A percentile compares a stretch with the other conserved stretches of the same genome.
phyloP scores from a whole-genome alignment of 2,329 filamentous ascomycete species.

The Aspergillus fumigatus region DNA sequence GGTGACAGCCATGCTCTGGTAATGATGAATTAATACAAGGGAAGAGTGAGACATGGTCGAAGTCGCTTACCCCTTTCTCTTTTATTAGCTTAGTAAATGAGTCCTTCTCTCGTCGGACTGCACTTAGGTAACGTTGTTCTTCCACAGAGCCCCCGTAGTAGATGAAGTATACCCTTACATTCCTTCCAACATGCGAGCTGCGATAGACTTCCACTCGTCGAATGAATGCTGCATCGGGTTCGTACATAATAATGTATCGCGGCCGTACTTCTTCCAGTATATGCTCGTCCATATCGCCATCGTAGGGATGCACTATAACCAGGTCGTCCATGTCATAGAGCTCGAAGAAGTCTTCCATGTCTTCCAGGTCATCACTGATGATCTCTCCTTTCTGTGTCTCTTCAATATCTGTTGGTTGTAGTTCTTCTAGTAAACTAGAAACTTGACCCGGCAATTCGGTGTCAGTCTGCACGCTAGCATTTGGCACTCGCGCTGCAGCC shows the following conservation, averaged over 20 bases:
- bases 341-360: conserved; percentile 90
- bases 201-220: conserved; percentile 92
- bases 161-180: conserved; percentile 91
- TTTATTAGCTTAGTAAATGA: conserved; percentile 92
- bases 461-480: conserved; percentile 71
- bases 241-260: conserved; percentile 97
- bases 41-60: neutral
- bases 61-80: conserved; percentile 66
- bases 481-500: conserved; percentile 60
- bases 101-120: conserved; percentile 92
- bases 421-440: conserved; percentile 73
- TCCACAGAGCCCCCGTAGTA: conserved; percentile 95
- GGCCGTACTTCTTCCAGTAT: conserved; percentile 92
- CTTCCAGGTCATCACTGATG: conserved; percentile 71
- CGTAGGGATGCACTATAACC: conserved; percentile 85
- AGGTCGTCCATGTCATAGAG: conserved; percentile 88
- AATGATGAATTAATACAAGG: conserved; percentile 10
- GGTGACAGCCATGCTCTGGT: conserved; percentile 75
- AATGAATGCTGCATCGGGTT: conserved; percentile 91
- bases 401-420: conserved; percentile 75
- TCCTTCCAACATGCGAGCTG: conserved; percentile 84
- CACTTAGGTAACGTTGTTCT: conserved; percentile 86
- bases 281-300: conserved; percentile 92
- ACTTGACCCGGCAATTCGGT: conserved; percentile 75
- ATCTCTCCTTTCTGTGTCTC: conserved; percentile 65